These are phyloP conservation scores for Ophiosphaerella korrae DNA, from an alignment of 2,329 filamentous ascomycete genomes.

Conservation along the genomic window DNA sequence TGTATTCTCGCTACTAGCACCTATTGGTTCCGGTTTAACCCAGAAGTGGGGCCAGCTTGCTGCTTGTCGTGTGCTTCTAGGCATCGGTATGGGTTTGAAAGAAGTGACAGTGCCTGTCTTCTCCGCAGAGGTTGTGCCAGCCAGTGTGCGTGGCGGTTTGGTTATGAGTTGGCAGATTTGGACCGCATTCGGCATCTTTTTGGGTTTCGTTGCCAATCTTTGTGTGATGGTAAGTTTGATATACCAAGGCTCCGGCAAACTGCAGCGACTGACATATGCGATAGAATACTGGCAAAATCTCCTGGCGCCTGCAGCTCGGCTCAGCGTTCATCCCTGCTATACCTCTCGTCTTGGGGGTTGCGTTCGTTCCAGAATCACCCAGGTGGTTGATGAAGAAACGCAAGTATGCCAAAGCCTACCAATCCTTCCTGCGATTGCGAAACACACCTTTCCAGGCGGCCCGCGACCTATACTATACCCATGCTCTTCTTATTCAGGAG, in stretches of 20 bases:
- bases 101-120: slow-evolving; percentile 53
- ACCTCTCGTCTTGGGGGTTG: slow-evolving; percentile 47
- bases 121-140: slow-evolving; percentile 55
- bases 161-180: slow-evolving; percentile 56
- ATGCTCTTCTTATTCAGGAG: slow-evolving; percentile 45
- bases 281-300: slow-evolving; percentile 40
- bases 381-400: slow-evolving; percentile 51
- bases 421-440: slow-evolving; percentile 47
- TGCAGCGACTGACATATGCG: not conserved
- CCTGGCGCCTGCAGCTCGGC: slow-evolving; percentile 49
- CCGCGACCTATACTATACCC: slow-evolving; percentile 51
- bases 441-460: slow-evolving; percentile 49
- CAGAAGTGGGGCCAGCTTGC: slow-evolving; percentile 50
- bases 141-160: slow-evolving; percentile 55
- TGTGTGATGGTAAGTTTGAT: slow-evolving; percentile 38
- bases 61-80: slow-evolving; percentile 43
- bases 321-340: slow-evolving; percentile 48
- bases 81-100: slow-evolving; percentile 54
- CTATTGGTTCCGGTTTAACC: slow-evolving; percentile 42
- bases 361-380: slow-evolving; percentile 47
- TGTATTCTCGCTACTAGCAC: slow-evolving; percentile 42
- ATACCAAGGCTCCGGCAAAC: not conserved
- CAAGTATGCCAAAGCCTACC: slow-evolving; percentile 46
- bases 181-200: slow-evolving; percentile 53
- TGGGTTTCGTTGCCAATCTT: slow-evolving; percentile 50